Base-by-base conservation (phyloP, 2,329 filamentous ascomycete genomes). In the Clonostachys solani region DNA sequence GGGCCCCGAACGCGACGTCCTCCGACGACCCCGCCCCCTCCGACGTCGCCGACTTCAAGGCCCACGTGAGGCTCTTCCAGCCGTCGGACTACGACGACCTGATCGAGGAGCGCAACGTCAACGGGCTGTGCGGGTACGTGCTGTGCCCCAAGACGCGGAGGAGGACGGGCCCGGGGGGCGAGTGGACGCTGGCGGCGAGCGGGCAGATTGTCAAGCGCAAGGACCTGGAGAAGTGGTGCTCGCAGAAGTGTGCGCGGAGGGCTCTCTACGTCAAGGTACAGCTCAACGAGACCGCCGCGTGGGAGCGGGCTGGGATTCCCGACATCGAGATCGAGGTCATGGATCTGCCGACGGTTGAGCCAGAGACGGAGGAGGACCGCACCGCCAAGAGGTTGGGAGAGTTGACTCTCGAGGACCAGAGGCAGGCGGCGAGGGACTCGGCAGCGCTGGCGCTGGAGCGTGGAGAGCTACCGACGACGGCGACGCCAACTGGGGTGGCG, bases 221-320 rank as follows among this genome's bases (percentile, higher is more conserved):
- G 54, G 83, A 89, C 59, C 66, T 92, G 15, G 89, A 94, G 68
- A 87, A 84, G 66, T 99, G 91, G 89, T 99, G 94, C 66, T 89
- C 85, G 1, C 76, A 85, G 47, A 76, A 75, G 37, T 99, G 94
- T 68, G 88, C 88, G 3, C 80, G 82, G 53, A 78, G 89, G 43
- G 91, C 89, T 3, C 74, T 95, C 54, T 96, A 91, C 65, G 77
- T 97, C 56, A 89, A 91, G 60, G 87, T 95, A 19, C 94, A 99
- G 73, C 78, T 97, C 37, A 86, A 80, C 54, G 87, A 94, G 60
- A 85, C 87, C 52, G 89, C 91, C 0, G 89, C 88, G 0, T 96
- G 92, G 90, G 83, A 94, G 65, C 77, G 92, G 45, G 79, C 78
- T 6, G 82, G 79, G 5, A 76, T 77, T 33, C 69, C 70, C 2